Base-by-base conservation (phyloP, 495 filamentous ascomycete species). In the Neurospora pannonica region DNA sequence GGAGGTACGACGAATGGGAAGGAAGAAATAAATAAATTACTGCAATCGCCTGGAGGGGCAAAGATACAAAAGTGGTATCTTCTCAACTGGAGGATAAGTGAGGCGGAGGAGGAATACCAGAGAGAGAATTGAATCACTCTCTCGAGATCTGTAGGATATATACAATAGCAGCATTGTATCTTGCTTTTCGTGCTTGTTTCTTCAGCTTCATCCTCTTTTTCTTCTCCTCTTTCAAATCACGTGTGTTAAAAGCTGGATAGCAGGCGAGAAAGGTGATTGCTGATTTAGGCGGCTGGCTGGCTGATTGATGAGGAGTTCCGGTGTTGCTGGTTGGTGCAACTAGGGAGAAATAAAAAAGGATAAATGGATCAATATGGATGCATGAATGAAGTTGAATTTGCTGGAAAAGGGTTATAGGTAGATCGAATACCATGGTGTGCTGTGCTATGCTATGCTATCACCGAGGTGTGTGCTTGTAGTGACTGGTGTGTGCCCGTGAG, bases 121-220 rank as follows among this genome's bases (percentile, higher is more conserved):
- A 4, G 15, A 62, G 24, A 7, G 11, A 19, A 19, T 39, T 5
- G 13, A 43, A 43, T 46, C 19, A 21, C 43, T n/a, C 5, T 15
- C 54, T 62, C 11, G 54, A 62, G 54, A 62, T 62, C 2, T 67
- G 54, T 67, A 67, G 28, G 28, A 17, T 67, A 67, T 67, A 67
- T 67, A 67, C 28, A 19, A 67, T 67, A 31, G 28, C 28, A 34
- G 54, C 54, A 67, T 67, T 67, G 54, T 67, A 19, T 67, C 28
- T 67, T 67, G 28, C 28, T 67, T 67, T 67, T 67, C 31, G 0
- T 67, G 15, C 6, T 34, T 67, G 13, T 2, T 67, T n/a, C n/a
- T n/a, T n/a, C n/a, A n/a, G n/a, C n/a, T n/a, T n/a, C n/a, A n/a
- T n/a, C n/a, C 15, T 62, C 13, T 62, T 19, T 34, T 17, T n/a